Base-by-base conservation (phyloP, 1,139 yeast genomes). In the Hyphopichia khmerensis region DNA sequence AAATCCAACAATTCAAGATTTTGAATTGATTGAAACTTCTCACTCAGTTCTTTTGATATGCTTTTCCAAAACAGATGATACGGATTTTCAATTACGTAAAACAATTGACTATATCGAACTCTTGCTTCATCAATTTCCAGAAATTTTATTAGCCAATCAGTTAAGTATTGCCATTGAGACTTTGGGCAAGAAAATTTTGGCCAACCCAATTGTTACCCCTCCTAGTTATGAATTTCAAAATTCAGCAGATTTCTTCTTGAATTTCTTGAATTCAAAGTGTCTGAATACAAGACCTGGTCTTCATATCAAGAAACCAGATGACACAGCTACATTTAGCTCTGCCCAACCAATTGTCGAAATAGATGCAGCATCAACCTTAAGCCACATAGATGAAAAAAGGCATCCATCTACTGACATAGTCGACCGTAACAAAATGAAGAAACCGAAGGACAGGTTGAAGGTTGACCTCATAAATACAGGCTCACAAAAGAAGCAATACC, bases 1-100 rank as follows among this genome's bases (percentile, higher is more conserved):
- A 40, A 67, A 73, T 29, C 52, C 55, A 3, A 52, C 45, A 29
- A 57, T 67, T 16, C 35, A 47, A 8, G 62, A 64, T 36, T 54
- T 64, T 37, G 74, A 74, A 8, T 49, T 82, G 5, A 60, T 82
- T 4, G 95, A 86, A 55, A 79, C 85, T 0, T 72, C 84, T 1
- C 95, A 87, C 55, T 81, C 90, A 0, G 87, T 84, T 0, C 65
- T 84, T 48, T 64, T 86, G 32, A 67, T 75, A 39, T 76, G 72
- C 49, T 74, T 71, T 48, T 53, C 67, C 24, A 59, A 58, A 35
- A 52, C 50, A 23, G 47, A 52, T 18, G 53, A 50, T 5, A 43
- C 50, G 11, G 49, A 44, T 6, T 10, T 8, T 14, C 57, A 70
- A 14, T 51, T 74, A 3, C 36, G 58, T 48, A 50, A 66, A 65